A percentile compares a stretch with the other conserved stretches of the same genome.
Evolutionary conservation across 2,329 filamentous ascomycete species (phyloP).

Genomic region (Drechslerella dactyloides): DNA sequence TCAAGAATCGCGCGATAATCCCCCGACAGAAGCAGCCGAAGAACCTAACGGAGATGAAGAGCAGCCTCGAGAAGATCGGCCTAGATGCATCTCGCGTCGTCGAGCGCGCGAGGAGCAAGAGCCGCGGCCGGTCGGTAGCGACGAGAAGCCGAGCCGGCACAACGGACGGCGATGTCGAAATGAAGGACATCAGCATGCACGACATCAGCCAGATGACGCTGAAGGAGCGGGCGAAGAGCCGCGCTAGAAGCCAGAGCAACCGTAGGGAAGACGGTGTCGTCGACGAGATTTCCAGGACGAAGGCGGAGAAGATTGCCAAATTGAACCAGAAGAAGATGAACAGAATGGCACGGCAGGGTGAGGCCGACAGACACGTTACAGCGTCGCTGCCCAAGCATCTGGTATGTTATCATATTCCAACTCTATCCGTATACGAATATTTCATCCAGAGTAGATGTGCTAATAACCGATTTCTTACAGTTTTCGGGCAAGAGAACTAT

Average conservation of each 20-base stretch:
- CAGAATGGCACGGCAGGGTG: conserved; percentile 93
- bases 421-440: background rate
- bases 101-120: conserved; percentile 73
- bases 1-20: conserved; percentile 96
- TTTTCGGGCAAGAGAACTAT: conserved; percentile 90
- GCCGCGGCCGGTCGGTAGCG: conserved; percentile 74
- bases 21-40: conserved; percentile 77
- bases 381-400: conserved; percentile 87
- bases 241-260: conserved; percentile 68
- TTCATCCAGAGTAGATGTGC: conserved; percentile 53
- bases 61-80: conserved; percentile 81
- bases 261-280: conserved; percentile 78
- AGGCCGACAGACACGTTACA: conserved; percentile 88
- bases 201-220: conserved; percentile 59
- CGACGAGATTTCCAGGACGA: conserved; percentile 70
- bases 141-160: conserved; percentile 67
- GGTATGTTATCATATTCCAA: conserved; percentile 64
- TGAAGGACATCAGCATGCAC: conserved; percentile 61
- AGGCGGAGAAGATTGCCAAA: conserved; percentile 86
- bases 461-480: conserved; percentile 62
- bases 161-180: conserved; percentile 73
- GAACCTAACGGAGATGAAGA: conserved; percentile 84
- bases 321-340: conserved; percentile 98
- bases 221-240: conserved; percentile 75
- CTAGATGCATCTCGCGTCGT: conserved; percentile 79